Base-by-base conservation (phyloP, 2,329 filamentous ascomycete genomes). In the Leptographium procerum region DNA sequence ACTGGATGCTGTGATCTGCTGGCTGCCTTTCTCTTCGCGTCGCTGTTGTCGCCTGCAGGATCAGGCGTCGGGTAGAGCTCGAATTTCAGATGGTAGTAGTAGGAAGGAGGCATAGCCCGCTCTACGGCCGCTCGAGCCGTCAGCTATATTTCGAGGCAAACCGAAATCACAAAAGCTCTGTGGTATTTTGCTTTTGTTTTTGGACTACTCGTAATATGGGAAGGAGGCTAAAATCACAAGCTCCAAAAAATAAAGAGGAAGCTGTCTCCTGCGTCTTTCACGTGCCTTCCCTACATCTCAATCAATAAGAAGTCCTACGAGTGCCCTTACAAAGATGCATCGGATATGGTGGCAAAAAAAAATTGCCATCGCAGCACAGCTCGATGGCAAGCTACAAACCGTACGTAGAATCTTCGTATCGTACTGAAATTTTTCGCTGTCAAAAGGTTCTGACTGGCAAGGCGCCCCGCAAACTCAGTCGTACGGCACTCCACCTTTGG, bases 81-180 rank as follows among this genome's bases (percentile, higher is more conserved):
- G 65, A 87, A 78, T 64, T 81, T 84, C n/a, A 87, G 67, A 64
- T 86, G 83, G 65, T 86, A 86, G 63, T 81, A 82, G 68, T 84
- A 85, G 33, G 77, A 77, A 72, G 77, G 77, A 73, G 79, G 78
- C 81, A 84, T 84, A 72, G 67, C 73, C 68, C 67, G 60, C 34
- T 19, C 24, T n/a, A 22, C 14, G 19, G 29, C 13, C 50, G 50
- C 29, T 43, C 40, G 9, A 43, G 40, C 16, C 40, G 16, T 43
- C n/a, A n/a, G n/a, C n/a, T n/a, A n/a, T n/a, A n/a, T n/a, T n/a
- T n/a, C n/a, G n/a, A n/a, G n/a, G n/a, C n/a, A n/a, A n/a, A n/a
- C n/a, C n/a, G n/a, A n/a, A n/a, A n/a, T n/a, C n/a, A n/a, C n/a
- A n/a, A n/a, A n/a, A n/a, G n/a, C n/a, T n/a, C n/a, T n/a, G n/a